Conservation (phyloP, 495 filamentous ascomycete species). For the Aspergillus coremiiformis region DNA sequence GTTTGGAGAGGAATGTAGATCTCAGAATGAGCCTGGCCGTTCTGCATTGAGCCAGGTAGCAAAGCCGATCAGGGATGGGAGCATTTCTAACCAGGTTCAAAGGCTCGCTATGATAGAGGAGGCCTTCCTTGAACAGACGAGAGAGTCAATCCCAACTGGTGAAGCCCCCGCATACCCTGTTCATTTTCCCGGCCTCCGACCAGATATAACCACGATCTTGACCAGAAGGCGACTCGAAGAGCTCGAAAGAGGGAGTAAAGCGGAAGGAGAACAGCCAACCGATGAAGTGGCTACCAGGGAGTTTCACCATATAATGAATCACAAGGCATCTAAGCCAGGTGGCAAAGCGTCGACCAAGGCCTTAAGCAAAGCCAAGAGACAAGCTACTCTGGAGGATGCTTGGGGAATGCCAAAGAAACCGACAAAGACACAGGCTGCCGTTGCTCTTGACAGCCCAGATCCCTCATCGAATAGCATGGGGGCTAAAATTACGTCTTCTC, state of each 20-base stretch:
- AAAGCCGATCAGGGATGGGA: background rate
- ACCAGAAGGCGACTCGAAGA: constrained; percentile 1
- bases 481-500: background rate
- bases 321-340: constrained; percentile 12
- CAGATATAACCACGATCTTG: background rate
- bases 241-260: constrained; percentile 2
- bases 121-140: background rate
- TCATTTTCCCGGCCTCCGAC: background rate
- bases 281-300: constrained; percentile 12
- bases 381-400: constrained; percentile 23
- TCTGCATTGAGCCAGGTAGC: background rate
- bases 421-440: constrained; percentile 1
- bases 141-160: background rate
- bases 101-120: background rate
- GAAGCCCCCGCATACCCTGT: background rate
- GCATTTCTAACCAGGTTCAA: background rate
- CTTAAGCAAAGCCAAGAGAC: constrained; percentile 14
- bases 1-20: background rate
- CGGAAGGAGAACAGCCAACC: constrained; percentile 1
- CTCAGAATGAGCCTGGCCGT: background rate
- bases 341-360: constrained; percentile 8
- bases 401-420: constrained; percentile 17
- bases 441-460: background rate
- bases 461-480: background rate
- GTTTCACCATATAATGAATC: constrained; percentile 20